Evolutionary conservation across 129 eudicot genomes (phyloP).

Genomic region (Saussurea involucrata): DNA sequence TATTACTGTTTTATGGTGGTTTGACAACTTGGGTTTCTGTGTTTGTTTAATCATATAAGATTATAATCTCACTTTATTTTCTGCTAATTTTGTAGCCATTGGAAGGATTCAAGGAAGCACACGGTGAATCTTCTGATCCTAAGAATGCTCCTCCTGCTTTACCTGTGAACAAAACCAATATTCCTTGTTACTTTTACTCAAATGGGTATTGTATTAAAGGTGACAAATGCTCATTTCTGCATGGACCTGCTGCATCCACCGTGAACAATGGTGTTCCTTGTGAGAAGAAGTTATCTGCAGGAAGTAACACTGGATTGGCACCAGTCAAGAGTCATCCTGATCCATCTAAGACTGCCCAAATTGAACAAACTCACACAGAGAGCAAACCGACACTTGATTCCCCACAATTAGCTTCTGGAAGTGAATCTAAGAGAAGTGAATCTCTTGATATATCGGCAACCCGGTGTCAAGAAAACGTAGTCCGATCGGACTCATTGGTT

Average conservation of each 20-base stretch:
- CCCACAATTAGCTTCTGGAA: slow-evolving; percentile 12
- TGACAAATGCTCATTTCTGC: slow-evolving; percentile 55
- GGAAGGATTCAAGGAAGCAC: slow-evolving; percentile 42
- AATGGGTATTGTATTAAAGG: slow-evolving; percentile 67
- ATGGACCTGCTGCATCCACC: slow-evolving; percentile 32
- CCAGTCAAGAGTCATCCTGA: slow-evolving; percentile 22
- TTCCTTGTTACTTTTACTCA: slow-evolving; percentile 54
- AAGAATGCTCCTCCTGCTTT: slow-evolving; percentile 18
- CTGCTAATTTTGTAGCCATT: slow-evolving; percentile 45
- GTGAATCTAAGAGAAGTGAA: slow-evolving; percentile 22
- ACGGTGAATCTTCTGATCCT: slow-evolving; percentile 33
- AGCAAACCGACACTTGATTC: neutral
- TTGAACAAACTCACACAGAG: slow-evolving; percentile 7
- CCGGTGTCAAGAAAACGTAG: slow-evolving; percentile 26
- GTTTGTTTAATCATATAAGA: slow-evolving; percentile 9
- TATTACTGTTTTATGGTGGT: neutral
- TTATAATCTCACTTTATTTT: slow-evolving; percentile 10
- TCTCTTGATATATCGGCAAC: slow-evolving; percentile 14
- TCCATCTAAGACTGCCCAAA: slow-evolving; percentile 16
- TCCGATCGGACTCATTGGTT: slow-evolving; percentile 20
- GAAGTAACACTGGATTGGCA: slow-evolving; percentile 17
- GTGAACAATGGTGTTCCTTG: slow-evolving; percentile 15
- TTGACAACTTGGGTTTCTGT: neutral
- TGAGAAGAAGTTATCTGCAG: slow-evolving; percentile 27
- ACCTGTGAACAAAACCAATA: slow-evolving; percentile 38